Percentiles rank a stretch among this genome's conserved stretches.
Evolutionary conservation across 306 rosid species (phyloP).

Genomic region (Lathyrus tuberosus): DNA sequence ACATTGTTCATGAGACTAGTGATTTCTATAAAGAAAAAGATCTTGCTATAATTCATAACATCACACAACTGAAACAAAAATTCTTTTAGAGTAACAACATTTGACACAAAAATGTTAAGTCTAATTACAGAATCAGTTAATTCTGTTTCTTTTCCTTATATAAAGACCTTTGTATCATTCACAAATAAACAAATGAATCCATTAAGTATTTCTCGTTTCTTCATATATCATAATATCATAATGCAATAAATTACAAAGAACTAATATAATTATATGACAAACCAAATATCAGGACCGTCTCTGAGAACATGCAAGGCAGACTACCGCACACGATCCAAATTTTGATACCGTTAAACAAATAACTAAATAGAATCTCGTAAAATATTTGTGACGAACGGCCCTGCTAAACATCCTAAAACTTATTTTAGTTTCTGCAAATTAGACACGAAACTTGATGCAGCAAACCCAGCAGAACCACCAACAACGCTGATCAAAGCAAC

Average conservation of each 20-base stretch:
- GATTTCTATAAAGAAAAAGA: too few relatives aligned
- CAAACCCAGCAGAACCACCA: conserved; percentile 87
- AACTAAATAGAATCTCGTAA: too few relatives aligned
- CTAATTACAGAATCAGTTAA: neutral
- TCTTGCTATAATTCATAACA: neutral
- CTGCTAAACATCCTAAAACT: conserved; percentile 2
- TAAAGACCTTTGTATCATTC: neutral
- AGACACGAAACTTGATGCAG: conserved; percentile 83
- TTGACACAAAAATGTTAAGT: neutral
- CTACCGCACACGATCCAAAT: too few relatives aligned
- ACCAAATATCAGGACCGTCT: neutral
- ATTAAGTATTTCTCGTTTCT: neutral
- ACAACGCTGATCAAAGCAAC: conserved; percentile 58
- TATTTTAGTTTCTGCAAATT: conserved; percentile 69
- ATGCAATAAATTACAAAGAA: neutral
- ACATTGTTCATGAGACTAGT: too few relatives aligned
- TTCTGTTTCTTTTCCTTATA: neutral
- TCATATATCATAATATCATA: neutral
- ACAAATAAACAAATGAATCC: neutral
- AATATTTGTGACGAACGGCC: too few relatives aligned
- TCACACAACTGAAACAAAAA: neutral
- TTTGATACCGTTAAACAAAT: too few relatives aligned
- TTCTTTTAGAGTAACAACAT: neutral
- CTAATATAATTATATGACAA: neutral
- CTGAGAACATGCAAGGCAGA: too few relatives aligned